phyloP scores from a whole-genome alignment of 1,284 basidiomycete species.

The Psilocybe mexicana region DNA sequence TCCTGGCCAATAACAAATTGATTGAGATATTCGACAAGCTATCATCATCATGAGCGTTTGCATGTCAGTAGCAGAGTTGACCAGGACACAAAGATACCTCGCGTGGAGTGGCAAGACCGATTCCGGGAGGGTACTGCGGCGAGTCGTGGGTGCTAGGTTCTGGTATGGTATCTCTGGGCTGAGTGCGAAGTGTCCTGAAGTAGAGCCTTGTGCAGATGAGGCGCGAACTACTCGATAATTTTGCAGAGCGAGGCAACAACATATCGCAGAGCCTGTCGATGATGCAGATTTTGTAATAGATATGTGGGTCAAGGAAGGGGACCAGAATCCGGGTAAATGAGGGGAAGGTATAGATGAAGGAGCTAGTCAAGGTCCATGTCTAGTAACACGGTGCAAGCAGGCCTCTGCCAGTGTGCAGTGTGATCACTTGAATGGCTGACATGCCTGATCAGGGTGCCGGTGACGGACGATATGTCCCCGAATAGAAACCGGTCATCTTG shows the following conservation, averaged over 20 bases:
- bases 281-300: not conserved
- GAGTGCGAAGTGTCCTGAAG: slow-evolving; percentile 38
- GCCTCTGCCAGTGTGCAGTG: not conserved
- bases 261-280: not conserved
- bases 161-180: slow-evolving; percentile 32
- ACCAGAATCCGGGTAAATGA: not conserved
- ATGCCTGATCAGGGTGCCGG: not conserved
- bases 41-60: not conserved
- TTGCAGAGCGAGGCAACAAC: slow-evolving; percentile 17
- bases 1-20: slow-evolving; percentile 93
- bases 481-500: not conserved
- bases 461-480: not conserved
- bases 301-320: not conserved
- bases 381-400: not conserved
- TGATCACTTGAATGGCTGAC: not conserved
- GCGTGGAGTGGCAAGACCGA: slow-evolving; percentile 66
- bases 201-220: slow-evolving; percentile 21
- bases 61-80: slow-evolving; percentile 11
- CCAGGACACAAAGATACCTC: slow-evolving; percentile 46
- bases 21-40: slow-evolving; percentile 88
- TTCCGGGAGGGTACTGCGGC: slow-evolving; percentile 28
- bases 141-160: slow-evolving; percentile 22
- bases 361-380: not conserved
- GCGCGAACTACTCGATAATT: slow-evolving; percentile 12
- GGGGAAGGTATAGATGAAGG: not conserved